These are phyloP conservation scores for Durusdinium trenchii DNA, from an alignment of 73 alveolate species.

Conservation along the genomic window DNA sequence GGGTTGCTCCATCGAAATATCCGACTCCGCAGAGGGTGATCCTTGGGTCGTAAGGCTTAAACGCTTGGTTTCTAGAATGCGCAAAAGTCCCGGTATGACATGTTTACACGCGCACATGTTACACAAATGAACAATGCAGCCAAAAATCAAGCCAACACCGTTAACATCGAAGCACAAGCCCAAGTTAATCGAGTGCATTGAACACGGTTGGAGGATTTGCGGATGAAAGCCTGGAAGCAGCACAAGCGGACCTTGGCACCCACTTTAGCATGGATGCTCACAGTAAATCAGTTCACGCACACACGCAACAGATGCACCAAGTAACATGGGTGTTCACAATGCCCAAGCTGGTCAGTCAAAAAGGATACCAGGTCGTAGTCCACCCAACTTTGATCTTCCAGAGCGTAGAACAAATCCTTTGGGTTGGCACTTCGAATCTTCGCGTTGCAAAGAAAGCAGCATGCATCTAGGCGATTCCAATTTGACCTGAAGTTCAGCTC, in stretches of 20 bases:
- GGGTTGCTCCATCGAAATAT: not conserved
- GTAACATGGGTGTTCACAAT: no score
- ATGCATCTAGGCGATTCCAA: not conserved
- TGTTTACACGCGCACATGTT: not conserved
- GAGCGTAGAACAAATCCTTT: not conserved
- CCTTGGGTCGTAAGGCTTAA: not conserved
- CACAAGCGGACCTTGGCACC: no score
- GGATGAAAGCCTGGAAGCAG: no score
- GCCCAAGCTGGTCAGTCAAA: slow-evolving; percentile 47
- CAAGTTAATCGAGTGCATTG: no score
- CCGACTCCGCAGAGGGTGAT: not conserved
- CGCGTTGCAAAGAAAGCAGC: slow-evolving; percentile 9
- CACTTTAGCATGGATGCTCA: no score
- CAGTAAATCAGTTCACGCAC: no score
- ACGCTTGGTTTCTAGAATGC: no score
- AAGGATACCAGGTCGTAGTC: not conserved
- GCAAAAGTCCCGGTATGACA: not conserved
- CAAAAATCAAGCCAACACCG: no score
- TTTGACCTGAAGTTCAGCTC: not conserved
- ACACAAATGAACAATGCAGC: not conserved
- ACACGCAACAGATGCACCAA: no score
- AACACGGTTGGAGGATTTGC: no score
- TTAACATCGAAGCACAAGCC: no score
- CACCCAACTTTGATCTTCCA: not conserved
- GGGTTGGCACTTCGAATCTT: not conserved